Evolutionary conservation across 768 basidiomycete species (phyloP), one percentile per base, ranked within the genome.

Genomic region (Naganishia friedmannii): DNA sequence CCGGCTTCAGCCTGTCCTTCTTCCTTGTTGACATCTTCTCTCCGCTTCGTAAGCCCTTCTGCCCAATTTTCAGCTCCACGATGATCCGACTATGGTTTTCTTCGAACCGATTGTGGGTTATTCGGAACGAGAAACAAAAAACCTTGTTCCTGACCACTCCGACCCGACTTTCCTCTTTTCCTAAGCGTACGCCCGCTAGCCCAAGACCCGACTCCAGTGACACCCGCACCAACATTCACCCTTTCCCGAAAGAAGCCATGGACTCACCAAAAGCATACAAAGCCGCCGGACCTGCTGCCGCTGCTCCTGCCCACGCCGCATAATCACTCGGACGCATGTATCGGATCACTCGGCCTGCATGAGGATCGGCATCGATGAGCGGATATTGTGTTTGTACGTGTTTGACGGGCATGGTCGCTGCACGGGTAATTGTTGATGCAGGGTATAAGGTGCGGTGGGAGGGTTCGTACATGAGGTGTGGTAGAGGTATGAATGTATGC

Each of bases 311-410:
- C 90, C 92, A 92, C 23, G 86, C 82, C 26, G 86, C 90, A 83
- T 92, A 93, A 84, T 99, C 95, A 1, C 89, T 88, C 26, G 88
- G 85, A 29, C 95, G 86, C 82, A 97, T 87, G 83, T 96, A 96
- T 69, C 90, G 85, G 26, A 99, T 83, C 60, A 99, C 95, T 37
- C 95, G 87, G 37, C 83, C 83, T 17, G 88, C 88, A 84, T 96
- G 90, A 12, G 95, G 95, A 84, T 98, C 95, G 0, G 88, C 84
- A 82, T 97, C 95, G 83, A 98, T 90, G 82, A 95, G 88, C 57
- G 93, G 93, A 83, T 87, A 95, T 29, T 88, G 88, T 48, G 89
- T 77, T 23, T 74, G 60, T 53, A 75, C 71, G 67, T 77, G 69
- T 74, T 80, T 79, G 71, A 76, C 65, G 32, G 76, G 79, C 79